Evolutionary conservation across 169 alveolate genomes (phyloP), one percentile per base, ranked within the genome.

Genomic region (Plasmodium chabaudi): DNA sequence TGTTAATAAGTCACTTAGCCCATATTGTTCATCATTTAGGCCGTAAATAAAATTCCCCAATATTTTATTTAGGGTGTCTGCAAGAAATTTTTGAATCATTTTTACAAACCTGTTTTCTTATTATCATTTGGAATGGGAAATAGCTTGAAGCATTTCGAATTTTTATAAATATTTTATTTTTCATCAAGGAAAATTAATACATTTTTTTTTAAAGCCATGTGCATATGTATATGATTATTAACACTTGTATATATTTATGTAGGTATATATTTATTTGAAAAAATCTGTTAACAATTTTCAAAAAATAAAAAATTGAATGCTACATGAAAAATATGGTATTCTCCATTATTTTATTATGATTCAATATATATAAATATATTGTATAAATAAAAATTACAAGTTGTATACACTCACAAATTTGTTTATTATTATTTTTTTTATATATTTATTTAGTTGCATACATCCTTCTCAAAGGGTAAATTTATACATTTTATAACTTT

Each of bases 31-130:
- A 53, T 86, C 91, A 69, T 86, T 47, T 59, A 86, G 17, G 12
- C 91, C 91, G 53, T 86, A 86, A 59, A 86, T 86, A 61, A 86
- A 86, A 55, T 59, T 86, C 6, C 91, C 91, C 87, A 86, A 34
- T 47, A 86, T 65, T 65, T 71, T 57, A 57, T 86, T 60, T 51
- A 86, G 57, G 34, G 71, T 70, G 47, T 86, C 91, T 46, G 87
- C 55, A 15, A 86, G 56, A 63, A 86, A 57, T 86, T 86, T 86
- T 53, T 86, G 86, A 70, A 86, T 21, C 91, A 86, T 86, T 53
- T 42, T 86, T 70, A 1, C 27, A 19, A 13, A 15, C 27, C 9
- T 19, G 10, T 6, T 67, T 44, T 17, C 75, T 44, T 44, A 57
- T 27, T 19, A 9, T 15, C 64, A 56, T 34, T 60, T 56, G 10